Percentiles rank a stretch among this genome's conserved stretches.
phyloP scores from a whole-genome alignment of 352 stramenopile species.

The Phytophthora pluvialis region DNA sequence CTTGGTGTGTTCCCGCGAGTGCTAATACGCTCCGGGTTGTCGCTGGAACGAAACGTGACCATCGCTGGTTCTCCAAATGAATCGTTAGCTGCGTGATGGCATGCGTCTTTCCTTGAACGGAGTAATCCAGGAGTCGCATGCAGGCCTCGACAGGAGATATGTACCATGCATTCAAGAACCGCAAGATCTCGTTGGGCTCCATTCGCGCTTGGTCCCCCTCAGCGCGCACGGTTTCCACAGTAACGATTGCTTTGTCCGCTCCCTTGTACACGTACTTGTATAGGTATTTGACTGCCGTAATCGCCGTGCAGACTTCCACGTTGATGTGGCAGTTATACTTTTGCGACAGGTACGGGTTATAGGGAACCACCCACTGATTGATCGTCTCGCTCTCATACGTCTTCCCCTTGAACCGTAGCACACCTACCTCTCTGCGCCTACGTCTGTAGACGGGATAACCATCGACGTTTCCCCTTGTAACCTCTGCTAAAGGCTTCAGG shows the following conservation, averaged over 20 bases:
- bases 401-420: background rate
- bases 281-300: slow-evolving; percentile 56
- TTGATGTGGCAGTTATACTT: slow-evolving; percentile 70
- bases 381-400: background rate
- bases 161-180: background rate
- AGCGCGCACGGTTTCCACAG: background rate
- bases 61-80: background rate
- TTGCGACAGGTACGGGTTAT: slow-evolving; percentile 11
- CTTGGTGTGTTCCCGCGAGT: background rate
- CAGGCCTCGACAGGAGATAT: background rate
- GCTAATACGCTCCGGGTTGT: background rate
- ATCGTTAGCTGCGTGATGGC: background rate
- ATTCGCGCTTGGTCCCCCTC: background rate
- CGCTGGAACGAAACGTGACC: background rate
- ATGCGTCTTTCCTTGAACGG: background rate
- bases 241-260: slow-evolving; percentile 38
- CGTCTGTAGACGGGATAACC: background rate
- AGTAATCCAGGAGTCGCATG: background rate
- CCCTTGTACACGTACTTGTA: slow-evolving; percentile 73
- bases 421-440: background rate
- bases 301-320: slow-evolving; percentile 49
- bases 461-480: background rate
- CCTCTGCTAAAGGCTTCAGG: background rate
- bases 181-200: background rate
- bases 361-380: background rate